Base-by-base conservation (phyloP, 495 filamentous ascomycete species). In the Tetracladium setigerum region DNA sequence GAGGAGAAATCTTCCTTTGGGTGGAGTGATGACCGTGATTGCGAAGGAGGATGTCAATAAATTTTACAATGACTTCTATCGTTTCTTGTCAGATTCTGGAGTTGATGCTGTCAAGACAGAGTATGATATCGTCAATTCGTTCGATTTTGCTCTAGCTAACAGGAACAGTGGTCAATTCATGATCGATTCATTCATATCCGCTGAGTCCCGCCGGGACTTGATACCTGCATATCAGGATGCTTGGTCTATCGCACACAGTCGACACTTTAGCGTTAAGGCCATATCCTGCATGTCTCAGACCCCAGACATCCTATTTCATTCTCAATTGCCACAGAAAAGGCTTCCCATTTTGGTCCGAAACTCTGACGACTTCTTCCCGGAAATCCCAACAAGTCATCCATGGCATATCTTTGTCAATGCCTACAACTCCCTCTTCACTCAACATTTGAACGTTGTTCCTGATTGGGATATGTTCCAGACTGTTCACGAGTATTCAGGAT, bases 381-480 rank as follows among this genome's bases (percentile, higher is more conserved):
- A 87, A 37, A 72, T 87, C 10, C 72, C 78, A 4, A 71, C 73
- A 9, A 86, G 83, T 4, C 92, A 97, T 55, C 76, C 89, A 1
- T 97, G 91, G 89, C 92, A 98, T 65, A 70, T 98, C 38, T 98
- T 90, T 65, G 79, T 82, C 49, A 97, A 97, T 59, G 88, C 91
- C 2, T 86, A 96, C 63, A 96, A 94, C 60, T 68, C 83, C n/a
- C 72, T 95, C 12, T 70, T 95, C 15, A 91, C 89, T 1, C 70
- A 72, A 41, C 71, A 77, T 47, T 56, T 78, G 14, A 71, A 73
- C 46, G 40, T 69, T 11, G 55, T 76, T 1, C 89, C 89, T 0
- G 92, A 98, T 64, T 98, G 92, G 92, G 92, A 97, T 64, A 97
- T 98, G 92, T 98, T 98, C 63, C 92, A 98, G 60, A 95, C 92